Evolutionary conservation across 768 basidiomycete species (phyloP).

Genomic region (Leucocoprinus leucothites): DNA sequence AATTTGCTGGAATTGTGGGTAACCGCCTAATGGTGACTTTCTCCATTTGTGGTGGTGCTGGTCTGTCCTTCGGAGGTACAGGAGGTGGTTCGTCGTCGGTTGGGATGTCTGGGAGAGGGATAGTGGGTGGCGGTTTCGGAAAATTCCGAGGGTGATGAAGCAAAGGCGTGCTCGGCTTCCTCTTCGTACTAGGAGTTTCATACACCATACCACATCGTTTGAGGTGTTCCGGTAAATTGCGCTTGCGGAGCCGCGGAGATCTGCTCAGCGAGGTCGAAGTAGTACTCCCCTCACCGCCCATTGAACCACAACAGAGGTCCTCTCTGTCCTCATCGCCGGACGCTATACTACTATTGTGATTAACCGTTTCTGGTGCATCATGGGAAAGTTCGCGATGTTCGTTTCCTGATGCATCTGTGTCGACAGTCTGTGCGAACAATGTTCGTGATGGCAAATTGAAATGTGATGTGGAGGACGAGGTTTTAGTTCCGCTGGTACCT

Average conservation of each 20-base stretch:
- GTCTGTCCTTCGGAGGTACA: background rate
- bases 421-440: too few relatives aligned
- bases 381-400: too few relatives aligned
- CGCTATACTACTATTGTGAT: too few relatives aligned
- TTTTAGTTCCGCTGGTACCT: background rate
- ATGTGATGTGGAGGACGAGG: too few relatives aligned
- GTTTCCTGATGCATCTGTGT: too few relatives aligned
- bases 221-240: background rate
- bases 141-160: background rate
- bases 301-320: background rate
- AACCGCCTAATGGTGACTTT: background rate
- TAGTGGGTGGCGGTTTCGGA: background rate
- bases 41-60: background rate
- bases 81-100: background rate
- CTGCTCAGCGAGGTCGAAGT: background rate
- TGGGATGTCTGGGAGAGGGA: conserved; percentile 3
- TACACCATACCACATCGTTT: background rate
- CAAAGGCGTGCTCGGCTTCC: background rate
- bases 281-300: background rate
- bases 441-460: too few relatives aligned
- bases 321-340: too few relatives aligned
- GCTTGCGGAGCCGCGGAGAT: background rate
- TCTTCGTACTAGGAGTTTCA: background rate
- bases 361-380: too few relatives aligned
- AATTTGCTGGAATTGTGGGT: background rate